Base-by-base conservation (phyloP, 192 early-diverging fungal genomes). In the Coemansia sp. region DNA sequence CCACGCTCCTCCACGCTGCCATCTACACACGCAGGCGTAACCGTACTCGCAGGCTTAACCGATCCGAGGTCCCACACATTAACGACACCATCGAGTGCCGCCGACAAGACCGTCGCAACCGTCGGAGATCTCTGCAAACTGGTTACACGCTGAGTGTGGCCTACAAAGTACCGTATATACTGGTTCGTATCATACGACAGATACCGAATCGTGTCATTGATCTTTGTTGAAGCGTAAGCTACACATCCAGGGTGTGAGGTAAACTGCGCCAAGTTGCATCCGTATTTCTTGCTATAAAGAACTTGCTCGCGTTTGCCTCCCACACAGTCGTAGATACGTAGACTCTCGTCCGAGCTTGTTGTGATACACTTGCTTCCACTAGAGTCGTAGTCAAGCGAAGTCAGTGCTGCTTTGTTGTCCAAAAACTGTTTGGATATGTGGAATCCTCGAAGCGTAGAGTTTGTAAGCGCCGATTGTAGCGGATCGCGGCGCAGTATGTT, bases 141-240 rank as follows among this genome's bases (percentile, higher is more conserved):
- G 15, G 87, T 87, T 1, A 99, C 97, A 19, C 85, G 86, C 58
- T 77, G 85, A 34, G 74, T 86, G 70, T 99, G 97, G 2, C 94
- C 97, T 23, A 84, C 83, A 83, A 99, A 99, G 75, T 99, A 99
- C 36, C 90, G 80, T 38, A 99, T 85, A 69, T 92, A 99, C 77
- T 92, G 90, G 81, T 99, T 99, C 39, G 95, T 95, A 67, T 96
- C 92, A n/a, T 93, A 75, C 19, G 94, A 97, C 39, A 98, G 80
- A 75, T 98, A 99, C 68, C 97, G 82, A 37, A 99, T 90, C 0
- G 91, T 91, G 77, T 98, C 95, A 80, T 96, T 91, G 72, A 93
- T 90, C 71, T 99, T 99, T 64, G 95, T 97, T 5, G 96, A 98
- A 9, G 93, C 92, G 73, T 98, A 92, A 29, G 97, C 85, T 31